These are phyloP conservation scores for Ascochyta koolunga DNA, from an alignment of 2,329 filamentous ascomycete genomes.

Conservation along the genomic window DNA sequence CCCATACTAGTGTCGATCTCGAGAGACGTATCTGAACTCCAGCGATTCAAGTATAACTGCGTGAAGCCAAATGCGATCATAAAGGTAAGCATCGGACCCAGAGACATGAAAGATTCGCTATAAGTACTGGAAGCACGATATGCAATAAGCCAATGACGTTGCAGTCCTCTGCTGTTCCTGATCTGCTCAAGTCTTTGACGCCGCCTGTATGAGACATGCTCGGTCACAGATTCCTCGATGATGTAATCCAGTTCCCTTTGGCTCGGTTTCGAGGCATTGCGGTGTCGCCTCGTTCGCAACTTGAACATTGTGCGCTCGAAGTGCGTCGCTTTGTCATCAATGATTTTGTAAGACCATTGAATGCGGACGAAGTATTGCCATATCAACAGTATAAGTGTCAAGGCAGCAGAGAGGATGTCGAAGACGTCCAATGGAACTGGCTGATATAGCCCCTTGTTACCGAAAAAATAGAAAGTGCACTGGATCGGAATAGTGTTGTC, in stretches of 20 bases:
- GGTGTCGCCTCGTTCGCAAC: neutral
- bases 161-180: slow-evolving; percentile 4
- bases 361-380: slow-evolving; percentile 8
- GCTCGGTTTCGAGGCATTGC: neutral
- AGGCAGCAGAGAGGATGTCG: neutral
- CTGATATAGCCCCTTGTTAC: neutral
- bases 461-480: slow-evolving; percentile 7
- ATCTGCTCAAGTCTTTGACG: slow-evolving; percentile 1
- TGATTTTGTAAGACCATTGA: slow-evolving; percentile 1
- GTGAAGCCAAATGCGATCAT: slow-evolving; percentile 22
- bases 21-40: neutral
- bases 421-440: neutral
- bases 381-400: slow-evolving; percentile 1
- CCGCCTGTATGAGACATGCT: neutral
- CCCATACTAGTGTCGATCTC: slow-evolving; percentile 18
- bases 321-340: neutral
- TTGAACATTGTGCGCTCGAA: slow-evolving; percentile 5
- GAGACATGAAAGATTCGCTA: slow-evolving; percentile 16
- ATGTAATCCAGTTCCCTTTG: neutral
- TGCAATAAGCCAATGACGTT: slow-evolving; percentile 6
- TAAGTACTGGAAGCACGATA: slow-evolving; percentile 13
- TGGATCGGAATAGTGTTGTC: slow-evolving; percentile 12
- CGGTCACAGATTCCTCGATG: slow-evolving; percentile 2
- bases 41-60: slow-evolving; percentile 14
- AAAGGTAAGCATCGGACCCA: slow-evolving; percentile 15